Conservation (phyloP, 225 moss, liverwort and hornwort genomes). For the Bryum argenteum region DNA sequence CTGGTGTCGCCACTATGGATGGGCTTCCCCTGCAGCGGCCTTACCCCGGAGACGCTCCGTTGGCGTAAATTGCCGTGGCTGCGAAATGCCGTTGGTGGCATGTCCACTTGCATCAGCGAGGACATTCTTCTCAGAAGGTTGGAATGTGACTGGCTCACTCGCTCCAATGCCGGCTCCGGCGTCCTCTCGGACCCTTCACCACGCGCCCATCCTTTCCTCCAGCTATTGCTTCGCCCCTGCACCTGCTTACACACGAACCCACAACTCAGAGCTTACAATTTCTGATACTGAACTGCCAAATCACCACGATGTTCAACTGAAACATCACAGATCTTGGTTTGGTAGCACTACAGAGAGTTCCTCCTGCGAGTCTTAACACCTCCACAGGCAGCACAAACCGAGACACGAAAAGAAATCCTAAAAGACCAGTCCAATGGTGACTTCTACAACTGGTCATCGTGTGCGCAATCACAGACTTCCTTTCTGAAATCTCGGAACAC, state of each 20-base stretch:
- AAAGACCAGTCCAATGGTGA: no score
- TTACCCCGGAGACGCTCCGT: conserved; percentile 2
- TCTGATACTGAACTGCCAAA: no score
- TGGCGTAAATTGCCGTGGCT: conserved; percentile 50
- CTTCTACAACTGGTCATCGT: no score
- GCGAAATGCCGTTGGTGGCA: conserved; percentile 26
- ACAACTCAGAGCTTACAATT: background rate
- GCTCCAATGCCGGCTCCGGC: conserved; percentile 1
- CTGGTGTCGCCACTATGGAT: conserved; percentile 55
- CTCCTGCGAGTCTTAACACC: no score
- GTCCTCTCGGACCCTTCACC: conserved; percentile 4
- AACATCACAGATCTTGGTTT: no score
- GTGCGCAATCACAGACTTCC: no score
- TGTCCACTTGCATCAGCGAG: conserved; percentile 30
- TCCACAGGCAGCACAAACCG: no score
- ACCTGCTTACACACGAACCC: conserved; percentile 34
- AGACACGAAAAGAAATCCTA: no score
- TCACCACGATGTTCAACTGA: no score
- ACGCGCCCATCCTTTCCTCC: conserved; percentile 18
- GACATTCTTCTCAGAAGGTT: conserved; percentile 45
- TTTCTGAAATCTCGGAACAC: no score
- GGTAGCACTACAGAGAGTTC: no score
- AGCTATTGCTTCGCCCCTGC: conserved; percentile 34
- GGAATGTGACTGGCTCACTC: conserved; percentile 51
- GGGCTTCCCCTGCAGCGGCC: conserved; percentile 29